A percentile compares a stretch with the other conserved stretches of the same genome.
Evolutionary conservation across 768 basidiomycete genomes (phyloP).

Genomic region (Amanita brunnescens): DNA sequence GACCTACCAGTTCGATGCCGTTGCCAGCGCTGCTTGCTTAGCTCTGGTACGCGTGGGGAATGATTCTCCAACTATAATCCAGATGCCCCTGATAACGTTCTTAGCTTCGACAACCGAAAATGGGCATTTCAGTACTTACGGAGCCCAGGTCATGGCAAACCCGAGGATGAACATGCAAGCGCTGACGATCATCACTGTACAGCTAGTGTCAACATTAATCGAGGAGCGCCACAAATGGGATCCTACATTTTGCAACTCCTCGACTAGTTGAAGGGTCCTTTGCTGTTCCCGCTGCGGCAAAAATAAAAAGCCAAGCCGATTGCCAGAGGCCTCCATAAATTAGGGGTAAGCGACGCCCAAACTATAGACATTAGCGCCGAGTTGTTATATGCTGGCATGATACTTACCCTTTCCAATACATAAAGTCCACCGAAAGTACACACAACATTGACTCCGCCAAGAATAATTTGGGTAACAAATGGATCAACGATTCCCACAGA

Average conservation of each 20-base stretch:
- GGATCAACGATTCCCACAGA: constrained; percentile 61
- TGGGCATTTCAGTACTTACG: constrained; percentile 18
- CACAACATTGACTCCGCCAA: constrained; percentile 64
- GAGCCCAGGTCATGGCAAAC: constrained; percentile 65
- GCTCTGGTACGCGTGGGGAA: constrained; percentile 67
- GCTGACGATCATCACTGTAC: constrained; percentile 50
- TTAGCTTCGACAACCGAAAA: background rate
- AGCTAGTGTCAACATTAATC: background rate
- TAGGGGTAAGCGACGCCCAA: constrained; percentile 55
- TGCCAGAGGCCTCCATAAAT: constrained; percentile 70
- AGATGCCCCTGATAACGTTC: constrained; percentile 36
- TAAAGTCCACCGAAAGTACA: constrained; percentile 70
- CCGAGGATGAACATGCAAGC: constrained; percentile 68
- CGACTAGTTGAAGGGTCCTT: constrained; percentile 39
- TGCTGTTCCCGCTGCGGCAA: constrained; percentile 63
- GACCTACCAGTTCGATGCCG: constrained; percentile 46
- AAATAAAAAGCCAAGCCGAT: constrained; percentile 60
- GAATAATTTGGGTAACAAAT: constrained; percentile 66
- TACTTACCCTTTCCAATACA: constrained; percentile 53
- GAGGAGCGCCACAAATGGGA: background rate
- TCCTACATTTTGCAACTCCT: constrained; percentile 44
- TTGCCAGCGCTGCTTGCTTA: constrained; percentile 61
- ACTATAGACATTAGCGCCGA: constrained; percentile 24
- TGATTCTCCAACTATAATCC: constrained; percentile 73
- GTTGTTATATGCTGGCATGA: background rate